Evolutionary conservation across 2,329 filamentous ascomycete species (phyloP).

Genomic region (Karstenula rhodostoma): DNA sequence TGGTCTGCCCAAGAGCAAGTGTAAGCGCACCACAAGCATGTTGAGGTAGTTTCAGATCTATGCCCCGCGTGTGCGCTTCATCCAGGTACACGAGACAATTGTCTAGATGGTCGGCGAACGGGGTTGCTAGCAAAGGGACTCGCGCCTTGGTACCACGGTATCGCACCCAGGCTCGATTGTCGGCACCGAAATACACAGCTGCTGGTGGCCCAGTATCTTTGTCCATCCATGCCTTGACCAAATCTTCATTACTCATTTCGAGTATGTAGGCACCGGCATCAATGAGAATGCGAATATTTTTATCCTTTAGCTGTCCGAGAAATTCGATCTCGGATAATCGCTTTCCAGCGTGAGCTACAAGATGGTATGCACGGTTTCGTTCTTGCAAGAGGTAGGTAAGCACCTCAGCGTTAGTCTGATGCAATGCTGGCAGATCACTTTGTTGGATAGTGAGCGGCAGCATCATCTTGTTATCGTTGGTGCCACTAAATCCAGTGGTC

Average conservation of each 20-base stretch:
- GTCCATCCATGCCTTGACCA: constrained; percentile 61
- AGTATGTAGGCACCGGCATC: constrained; percentile 77
- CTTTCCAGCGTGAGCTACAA: constrained; percentile 48
- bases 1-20: too few species aligned
- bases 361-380: constrained; percentile 42
- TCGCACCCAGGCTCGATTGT: constrained; percentile 62
- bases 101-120: constrained; percentile 65
- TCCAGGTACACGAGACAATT: constrained; percentile 73
- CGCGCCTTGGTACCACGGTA: too few species aligned
- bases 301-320: too few species aligned
- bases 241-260: constrained; percentile 57
- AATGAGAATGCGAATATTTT: constrained; percentile 71
- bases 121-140: constrained; percentile 62
- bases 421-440: constrained; percentile 61
- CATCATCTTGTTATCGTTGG: constrained; percentile 67
- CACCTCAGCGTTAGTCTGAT: constrained; percentile 73
- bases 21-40: too few species aligned
- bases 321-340: constrained; percentile 52
- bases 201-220: constrained; percentile 56
- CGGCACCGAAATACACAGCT: constrained; percentile 66
- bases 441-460: constrained; percentile 66
- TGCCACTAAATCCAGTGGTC: constrained; percentile 78
- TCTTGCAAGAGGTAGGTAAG: constrained; percentile 64
- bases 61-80: constrained; percentile 74
- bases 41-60: constrained; percentile 70